Evolutionary conservation across 148 eudicot species (phyloP), one percentile per base, ranked within the genome.

Genomic region (Camellia granthamiana): DNA sequence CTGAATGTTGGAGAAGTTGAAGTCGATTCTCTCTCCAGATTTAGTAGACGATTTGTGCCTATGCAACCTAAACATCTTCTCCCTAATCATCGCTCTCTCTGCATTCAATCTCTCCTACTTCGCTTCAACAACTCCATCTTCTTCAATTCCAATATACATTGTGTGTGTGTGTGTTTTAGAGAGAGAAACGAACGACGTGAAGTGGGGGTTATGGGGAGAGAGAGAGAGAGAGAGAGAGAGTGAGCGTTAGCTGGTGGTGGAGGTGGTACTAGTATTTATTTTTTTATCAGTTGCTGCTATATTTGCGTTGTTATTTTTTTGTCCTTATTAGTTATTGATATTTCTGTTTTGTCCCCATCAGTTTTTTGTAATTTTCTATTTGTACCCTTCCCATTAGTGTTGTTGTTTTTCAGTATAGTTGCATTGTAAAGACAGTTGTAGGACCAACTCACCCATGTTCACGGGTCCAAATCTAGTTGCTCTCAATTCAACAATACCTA

Each of bases 1-100:
- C 78, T 90, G 92, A 61, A 93, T 84, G 80, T 86, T 89, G 87
- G 93, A 86, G 83, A 93, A 90, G 61, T 72, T 88, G 86, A 93
- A 93, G 79, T 90, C 91, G 74, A 93, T 76, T 68, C 86, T 88
- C 51, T 88, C 88, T 54, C 80, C 83, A 14, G 83, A 85, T 59
- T 71, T 84, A 7, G 38, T 13, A 2, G 81, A 49, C 5, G 79
- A 65, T 55, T 88, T 86, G 51, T 85, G 88, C 86, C 88, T 90
- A 72, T 93, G 91, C 73, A 83, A 77, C 88, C 85, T 87, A 85
- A 93, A 91, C 95, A 93, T 92, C 79, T 63, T 86, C 69, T 74
- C 80, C 77, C 74, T 74, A 69, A 54, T 42, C 60, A 42, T 69
- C 68, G 56, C 74, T 64, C 44, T 78, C 77, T 46, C 51, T 12